Conservation (phyloP, 2,329 filamentous ascomycete species). For the Sporothrix protearum region DNA sequence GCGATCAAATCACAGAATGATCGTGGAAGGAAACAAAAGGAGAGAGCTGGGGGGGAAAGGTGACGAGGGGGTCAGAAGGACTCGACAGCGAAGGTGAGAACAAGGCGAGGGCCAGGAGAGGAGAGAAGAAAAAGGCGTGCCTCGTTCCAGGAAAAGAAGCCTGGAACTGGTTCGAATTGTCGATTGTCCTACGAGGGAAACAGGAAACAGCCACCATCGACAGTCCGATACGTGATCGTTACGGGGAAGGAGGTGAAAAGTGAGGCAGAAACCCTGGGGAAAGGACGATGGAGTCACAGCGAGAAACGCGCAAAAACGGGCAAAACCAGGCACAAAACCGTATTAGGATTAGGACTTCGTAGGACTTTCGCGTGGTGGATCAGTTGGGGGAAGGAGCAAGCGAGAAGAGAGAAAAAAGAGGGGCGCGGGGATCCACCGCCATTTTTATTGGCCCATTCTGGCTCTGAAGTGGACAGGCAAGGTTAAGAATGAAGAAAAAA, state of each 20-base stretch:
- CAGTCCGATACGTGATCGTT: background rate
- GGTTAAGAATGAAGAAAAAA: background rate
- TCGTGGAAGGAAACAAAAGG: background rate
- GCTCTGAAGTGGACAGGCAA: background rate
- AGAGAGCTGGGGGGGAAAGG: background rate
- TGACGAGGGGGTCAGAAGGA: background rate
- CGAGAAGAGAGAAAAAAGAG: background rate
- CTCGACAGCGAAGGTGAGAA: background rate
- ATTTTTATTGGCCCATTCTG: background rate
- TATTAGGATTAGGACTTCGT: slow-evolving; percentile 23
- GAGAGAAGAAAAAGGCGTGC: background rate
- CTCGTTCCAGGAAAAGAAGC: slow-evolving; percentile 3
- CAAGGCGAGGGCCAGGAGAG: slow-evolving; percentile 5
- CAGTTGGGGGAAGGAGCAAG: slow-evolving; percentile 9
- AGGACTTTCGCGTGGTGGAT: slow-evolving; percentile 22
- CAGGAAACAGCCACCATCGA: slow-evolving; percentile 9
- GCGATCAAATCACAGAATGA: background rate
- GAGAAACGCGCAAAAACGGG: slow-evolving; percentile 4
- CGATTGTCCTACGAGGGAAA: slow-evolving; percentile 17
- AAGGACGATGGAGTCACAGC: slow-evolving; percentile 2
- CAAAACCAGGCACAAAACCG: background rate
- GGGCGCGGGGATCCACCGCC: background rate
- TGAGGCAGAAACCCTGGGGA: background rate
- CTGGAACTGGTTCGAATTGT: background rate
- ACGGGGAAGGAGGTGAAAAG: background rate